These are phyloP conservation scores for Chytriomyces sp. DNA, from an alignment of 192 early-diverging fungal species.

Conservation along the genomic window DNA sequence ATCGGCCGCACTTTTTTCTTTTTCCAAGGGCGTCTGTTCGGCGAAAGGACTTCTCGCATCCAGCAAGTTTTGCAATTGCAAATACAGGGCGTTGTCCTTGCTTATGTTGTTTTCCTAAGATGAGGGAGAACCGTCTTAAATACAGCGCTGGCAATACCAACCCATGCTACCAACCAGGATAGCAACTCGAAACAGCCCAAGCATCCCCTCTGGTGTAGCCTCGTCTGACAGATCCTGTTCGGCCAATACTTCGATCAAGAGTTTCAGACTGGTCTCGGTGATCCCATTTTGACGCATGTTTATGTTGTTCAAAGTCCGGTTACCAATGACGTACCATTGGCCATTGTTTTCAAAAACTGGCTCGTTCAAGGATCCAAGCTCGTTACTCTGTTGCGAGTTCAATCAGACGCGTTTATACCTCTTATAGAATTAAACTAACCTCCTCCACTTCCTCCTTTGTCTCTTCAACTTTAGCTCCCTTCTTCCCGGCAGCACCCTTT, in stretches of 20 bases:
- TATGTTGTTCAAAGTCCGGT: slow-evolving; percentile 54
- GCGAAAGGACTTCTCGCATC: slow-evolving; percentile 34
- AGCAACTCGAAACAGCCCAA: slow-evolving; percentile 46
- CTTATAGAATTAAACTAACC: slow-evolving; percentile 27
- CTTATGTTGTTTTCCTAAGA: slow-evolving; percentile 31
- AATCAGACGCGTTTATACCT: background rate
- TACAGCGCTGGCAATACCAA: slow-evolving; percentile 1
- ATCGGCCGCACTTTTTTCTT: slow-evolving; percentile 6
- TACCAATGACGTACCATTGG: slow-evolving; percentile 58
- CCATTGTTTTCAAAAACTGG: slow-evolving; percentile 62
- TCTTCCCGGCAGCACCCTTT: slow-evolving; percentile 44
- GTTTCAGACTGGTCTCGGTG: slow-evolving; percentile 46
- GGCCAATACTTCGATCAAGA: slow-evolving; percentile 47
- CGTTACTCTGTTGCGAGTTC: slow-evolving; percentile 4
- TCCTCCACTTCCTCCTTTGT: slow-evolving; percentile 58
- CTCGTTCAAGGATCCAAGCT: slow-evolving; percentile 35
- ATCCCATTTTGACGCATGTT: slow-evolving; percentile 52
- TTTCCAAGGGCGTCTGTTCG: slow-evolving; percentile 16
- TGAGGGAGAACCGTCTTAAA: background rate
- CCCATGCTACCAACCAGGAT: slow-evolving; percentile 31
- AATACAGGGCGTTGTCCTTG: slow-evolving; percentile 18
- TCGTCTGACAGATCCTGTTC: slow-evolving; percentile 56
- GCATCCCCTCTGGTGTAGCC: slow-evolving; percentile 42
- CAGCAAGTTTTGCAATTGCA: slow-evolving; percentile 26
- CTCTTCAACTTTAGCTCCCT: slow-evolving; percentile 55